Percentiles rank a stretch among this genome's conserved stretches.
Evolutionary conservation across 306 rosid genomes (phyloP).

Genomic region (Phaseolus lunatus): DNA sequence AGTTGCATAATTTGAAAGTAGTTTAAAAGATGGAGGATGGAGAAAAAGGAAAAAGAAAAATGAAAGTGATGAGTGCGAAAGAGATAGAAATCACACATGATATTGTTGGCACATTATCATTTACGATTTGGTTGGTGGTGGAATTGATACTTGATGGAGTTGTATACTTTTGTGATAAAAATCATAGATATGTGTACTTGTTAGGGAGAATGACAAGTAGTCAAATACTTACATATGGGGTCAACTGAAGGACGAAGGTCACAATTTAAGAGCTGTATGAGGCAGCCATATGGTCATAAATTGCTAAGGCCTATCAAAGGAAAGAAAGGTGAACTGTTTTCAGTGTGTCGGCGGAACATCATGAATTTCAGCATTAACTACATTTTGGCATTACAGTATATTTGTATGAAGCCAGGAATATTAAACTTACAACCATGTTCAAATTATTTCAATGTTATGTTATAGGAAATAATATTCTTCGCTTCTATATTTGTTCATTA

Average conservation of each 20-base stretch:
- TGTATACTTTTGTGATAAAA: constrained; percentile 22
- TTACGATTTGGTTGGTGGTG: constrained; percentile 37
- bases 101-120: constrained; percentile 26
- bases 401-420: constrained; percentile 7
- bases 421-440: not conserved
- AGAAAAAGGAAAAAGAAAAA: not conserved
- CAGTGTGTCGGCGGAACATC: constrained; percentile 43
- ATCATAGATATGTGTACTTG: constrained; percentile 35
- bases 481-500: constrained; percentile 7
- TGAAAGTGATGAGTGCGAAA: constrained; percentile 22
- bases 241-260: constrained; percentile 36
- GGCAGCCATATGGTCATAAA: constrained; percentile 26
- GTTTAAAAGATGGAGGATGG: not conserved
- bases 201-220: constrained; percentile 36
- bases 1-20: not conserved
- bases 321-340: constrained; percentile 31
- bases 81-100: constrained; percentile 28
- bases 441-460: constrained; percentile 16
- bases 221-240: constrained; percentile 42
- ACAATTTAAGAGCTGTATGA: constrained; percentile 23
- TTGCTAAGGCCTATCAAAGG: constrained; percentile 1
- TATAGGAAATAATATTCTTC: not conserved
- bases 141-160: constrained; percentile 17
- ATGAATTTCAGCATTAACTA: constrained; percentile 28
- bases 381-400: not conserved